Base-by-base conservation (phyloP, 192 early-diverging fungal species). In the Chytriomyces hyalinus region DNA sequence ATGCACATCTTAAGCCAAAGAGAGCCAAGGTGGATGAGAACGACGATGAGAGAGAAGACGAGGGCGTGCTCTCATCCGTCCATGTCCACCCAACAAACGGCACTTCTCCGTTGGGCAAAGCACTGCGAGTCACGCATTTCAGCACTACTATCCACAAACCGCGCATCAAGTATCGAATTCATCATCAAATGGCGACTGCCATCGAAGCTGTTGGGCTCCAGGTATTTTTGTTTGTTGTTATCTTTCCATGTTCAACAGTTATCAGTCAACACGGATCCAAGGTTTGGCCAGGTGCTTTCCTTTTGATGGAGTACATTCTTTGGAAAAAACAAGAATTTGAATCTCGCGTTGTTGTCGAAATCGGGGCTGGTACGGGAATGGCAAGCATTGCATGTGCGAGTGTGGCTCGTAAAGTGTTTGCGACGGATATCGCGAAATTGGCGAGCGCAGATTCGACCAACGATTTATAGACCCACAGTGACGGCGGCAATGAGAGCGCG, bases 211-310 rank as follows among this genome's bases (percentile, higher is more conserved):
- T 70, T n/a, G 68, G 68, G 3, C 24, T 70, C 1, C 68, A 70
- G 50, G 68, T 70, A 4, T n/a, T 11, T 51, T 50, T 11, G 0
- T n/a, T n/a, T 15, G 1, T 28, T 65, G 3, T 1, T 20, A 1
- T 46, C 3, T 70, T 45, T 2, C 4, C 2, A 1, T 5, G 24
- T 1, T 65, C 1, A 15, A 50, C 15, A 61, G 3, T 17, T 2
- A 2, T 45, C 11, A n/a, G 1, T 57, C 53, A 20, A 20, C 2
- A 20, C 5, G 53, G 15, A 20, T 57, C 53, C 53, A 13, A 57
- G 65, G 76, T 83, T 7, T 83, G 82, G 82, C n/a, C 44, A 3
- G 82, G 82, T 11, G 82, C 82, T n/a, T 62, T 83, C 6, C 36
- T 83, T 9, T 50, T 83, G 6, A 48, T 28, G 26, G 82, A 83